Evolutionary conservation across 441 rosid genomes (phyloP), one percentile per base, ranked within the genome.

Genomic region (Codiaeum variegatum): DNA sequence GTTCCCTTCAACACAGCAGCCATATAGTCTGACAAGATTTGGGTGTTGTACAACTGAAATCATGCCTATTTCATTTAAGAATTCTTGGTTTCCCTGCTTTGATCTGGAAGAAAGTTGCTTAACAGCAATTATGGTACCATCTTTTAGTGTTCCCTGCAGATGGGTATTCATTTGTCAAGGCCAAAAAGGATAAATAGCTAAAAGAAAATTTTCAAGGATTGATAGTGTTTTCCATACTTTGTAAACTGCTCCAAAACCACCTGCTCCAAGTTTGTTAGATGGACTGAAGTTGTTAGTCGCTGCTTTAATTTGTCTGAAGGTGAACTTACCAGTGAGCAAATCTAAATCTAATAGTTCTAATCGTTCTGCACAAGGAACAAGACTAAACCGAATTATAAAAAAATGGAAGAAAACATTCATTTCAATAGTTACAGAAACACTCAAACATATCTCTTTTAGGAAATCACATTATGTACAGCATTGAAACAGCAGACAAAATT

Each of bases 181-280:
- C 24, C 34, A 28, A 10, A 24, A 6, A 16, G 10, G 26, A 74
- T 46, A 12, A 9, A 52, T 32, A 46, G 13, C 5, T 29, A 6
- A 29, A 52, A 59, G n/a, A 16, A 2, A 59, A 11, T 24, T 54
- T n/a, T 13, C 7, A 61, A 54, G 42, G 13, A 31, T 54, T 40
- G 26, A 32, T 10, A 23, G 29, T 29, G 6, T 8, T 59, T 16
- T 4, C 2, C 46, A 67, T 73, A 91, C 98, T 89, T 89, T 91
- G 80, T 86, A 89, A 0, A 92, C 98, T 56, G 96, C 71, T 63
- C 97, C 97, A 54, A 92, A 92, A 73, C 95, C 97, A 65, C 95
- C 98, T 83, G 91, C 90, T 28, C 98, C 98, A 47, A 92, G 79
- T 85, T 92, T 92, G 85, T 91, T 85, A 55, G 68, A 77, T 18